A percentile compares a stretch with the other conserved stretches of the same genome.
Evolutionary conservation across 495 filamentous ascomycete genomes (phyloP).

Genomic region (Daldinia concentrica): DNA sequence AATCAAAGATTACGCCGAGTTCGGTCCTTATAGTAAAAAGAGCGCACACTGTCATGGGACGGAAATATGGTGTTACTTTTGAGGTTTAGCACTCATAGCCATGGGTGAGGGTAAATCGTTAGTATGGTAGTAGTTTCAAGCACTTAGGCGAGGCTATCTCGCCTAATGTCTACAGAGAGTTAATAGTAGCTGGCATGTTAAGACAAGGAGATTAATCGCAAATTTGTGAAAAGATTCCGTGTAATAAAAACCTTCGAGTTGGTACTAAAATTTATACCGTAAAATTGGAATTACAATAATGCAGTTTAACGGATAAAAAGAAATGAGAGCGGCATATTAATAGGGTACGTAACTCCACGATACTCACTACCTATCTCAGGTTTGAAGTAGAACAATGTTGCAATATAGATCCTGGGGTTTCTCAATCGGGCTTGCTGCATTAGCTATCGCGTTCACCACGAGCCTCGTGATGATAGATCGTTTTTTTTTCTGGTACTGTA

Average conservation of each 20-base stretch:
- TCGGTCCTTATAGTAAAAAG: not conserved
- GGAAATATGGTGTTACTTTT: not conserved
- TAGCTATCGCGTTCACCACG: constrained; percentile 28
- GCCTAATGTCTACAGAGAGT: not conserved
- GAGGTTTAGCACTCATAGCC: not conserved
- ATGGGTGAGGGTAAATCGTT: not conserved
- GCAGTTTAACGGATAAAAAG: constrained; percentile 10
- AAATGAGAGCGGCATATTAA: constrained; percentile 2
- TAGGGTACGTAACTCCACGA: not conserved
- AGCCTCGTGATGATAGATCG: constrained; percentile 31
- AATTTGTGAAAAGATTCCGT: not conserved
- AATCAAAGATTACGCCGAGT: constrained; percentile 10
- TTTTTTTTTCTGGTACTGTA: constrained; percentile 5
- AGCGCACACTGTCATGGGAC: not conserved
- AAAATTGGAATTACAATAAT: not conserved
- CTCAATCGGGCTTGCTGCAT: constrained; percentile 36
- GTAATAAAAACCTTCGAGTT: not conserved
- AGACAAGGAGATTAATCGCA: not conserved
- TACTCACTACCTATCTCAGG: not conserved
- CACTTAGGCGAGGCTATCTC: not conserved
- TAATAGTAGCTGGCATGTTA: not conserved
- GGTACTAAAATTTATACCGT: not conserved
- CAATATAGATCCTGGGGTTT: constrained; percentile 23
- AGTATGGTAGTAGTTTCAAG: not conserved
- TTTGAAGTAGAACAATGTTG: constrained; percentile 19